phyloP scores from a whole-genome alignment of 345 rosid species.

The Camelina sativa region DNA sequence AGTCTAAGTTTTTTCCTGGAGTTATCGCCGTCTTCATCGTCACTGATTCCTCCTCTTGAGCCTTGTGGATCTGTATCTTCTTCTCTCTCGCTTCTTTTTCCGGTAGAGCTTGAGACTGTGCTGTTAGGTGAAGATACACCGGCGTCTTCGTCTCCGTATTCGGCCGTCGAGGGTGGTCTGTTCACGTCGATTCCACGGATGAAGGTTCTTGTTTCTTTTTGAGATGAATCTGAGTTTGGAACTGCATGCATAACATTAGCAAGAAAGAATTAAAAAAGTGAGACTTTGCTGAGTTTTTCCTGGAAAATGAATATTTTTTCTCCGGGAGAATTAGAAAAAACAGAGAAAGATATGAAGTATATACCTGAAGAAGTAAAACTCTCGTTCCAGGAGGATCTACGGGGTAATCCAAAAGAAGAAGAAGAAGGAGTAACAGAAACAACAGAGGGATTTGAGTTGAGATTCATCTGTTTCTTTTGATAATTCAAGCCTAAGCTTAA shows the following conservation, averaged over 20 bases:
- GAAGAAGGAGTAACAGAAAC: slow-evolving; percentile 50
- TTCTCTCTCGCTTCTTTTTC: slow-evolving; percentile 92
- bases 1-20: slow-evolving; percentile 94
- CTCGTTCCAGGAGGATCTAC: slow-evolving; percentile 64
- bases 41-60: slow-evolving; percentile 81
- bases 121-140: slow-evolving; percentile 95
- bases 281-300: too few species aligned
- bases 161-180: slow-evolving; percentile 66
- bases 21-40: slow-evolving; percentile 90
- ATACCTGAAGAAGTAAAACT: slow-evolving; percentile 56
- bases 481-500: slow-evolving; percentile 73
- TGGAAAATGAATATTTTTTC: slow-evolving; percentile 19
- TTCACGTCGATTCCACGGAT: slow-evolving; percentile 91
- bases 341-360: slow-evolving; percentile 41
- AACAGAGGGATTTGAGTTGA: slow-evolving; percentile 49
- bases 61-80: slow-evolving; percentile 65
- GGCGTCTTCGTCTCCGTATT: slow-evolving; percentile 77
- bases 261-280: not conserved
- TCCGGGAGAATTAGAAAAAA: slow-evolving; percentile 26
- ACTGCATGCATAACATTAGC: slow-evolving; percentile 62
- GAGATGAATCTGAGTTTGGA: slow-evolving; percentile 60
- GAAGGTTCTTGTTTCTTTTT: slow-evolving; percentile 58
- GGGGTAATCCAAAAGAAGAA: slow-evolving; percentile 45
- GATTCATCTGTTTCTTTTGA: slow-evolving; percentile 69
- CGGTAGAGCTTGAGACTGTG: slow-evolving; percentile 86